Evolutionary conservation across 2,329 filamentous ascomycete genomes (phyloP), one percentile per base, ranked within the genome.

Genomic region (Blastomyces parvus): DNA sequence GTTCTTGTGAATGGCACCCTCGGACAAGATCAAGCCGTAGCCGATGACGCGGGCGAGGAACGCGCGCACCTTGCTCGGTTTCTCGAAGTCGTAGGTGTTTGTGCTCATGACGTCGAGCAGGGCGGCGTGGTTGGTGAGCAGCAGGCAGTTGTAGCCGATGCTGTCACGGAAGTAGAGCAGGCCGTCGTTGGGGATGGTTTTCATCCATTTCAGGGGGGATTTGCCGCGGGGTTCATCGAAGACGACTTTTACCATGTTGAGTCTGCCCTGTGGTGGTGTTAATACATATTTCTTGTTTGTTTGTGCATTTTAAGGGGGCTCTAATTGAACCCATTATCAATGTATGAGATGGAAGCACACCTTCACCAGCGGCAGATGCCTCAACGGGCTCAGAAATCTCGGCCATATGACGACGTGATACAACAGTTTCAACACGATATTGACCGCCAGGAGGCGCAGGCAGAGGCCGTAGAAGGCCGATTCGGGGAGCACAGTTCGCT

Each of bases 51-150:
- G 74, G 0, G 76, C 73, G 17, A 84, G 69, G 60, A 83, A 80
- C 19, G 74, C 73, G 25, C 77, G 76, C 8, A 75, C 68, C 55
- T 72, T 73, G 56, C 70, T 70, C 5, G 81, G 81, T 67, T 84
- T 84, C 67, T 82, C 79, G 59, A 82, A 83, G 64, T 84, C 81
- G 63, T 84, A 83, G 3, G 77, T 78, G 48, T 79, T 80, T 50
- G 80, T 77, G 46, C 81, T 81, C 63, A 84, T 76, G 13, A 84
- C 74, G 44, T 83, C 82, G n/a, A 79, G 73, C 5, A 83, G 67
- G 2, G 79, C 77, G 58, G 75, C 70, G 57, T 74, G 74, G 52
- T 69, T 75, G 0, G 74, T 76, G 1, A 70, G 67, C 6, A 76
- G 30, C 6, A 75, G 65, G 46, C 69, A 68, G 42, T 68, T 70